Conservation (phyloP, 768 basidiomycete species). For the Lactarius trivialis region DNA sequence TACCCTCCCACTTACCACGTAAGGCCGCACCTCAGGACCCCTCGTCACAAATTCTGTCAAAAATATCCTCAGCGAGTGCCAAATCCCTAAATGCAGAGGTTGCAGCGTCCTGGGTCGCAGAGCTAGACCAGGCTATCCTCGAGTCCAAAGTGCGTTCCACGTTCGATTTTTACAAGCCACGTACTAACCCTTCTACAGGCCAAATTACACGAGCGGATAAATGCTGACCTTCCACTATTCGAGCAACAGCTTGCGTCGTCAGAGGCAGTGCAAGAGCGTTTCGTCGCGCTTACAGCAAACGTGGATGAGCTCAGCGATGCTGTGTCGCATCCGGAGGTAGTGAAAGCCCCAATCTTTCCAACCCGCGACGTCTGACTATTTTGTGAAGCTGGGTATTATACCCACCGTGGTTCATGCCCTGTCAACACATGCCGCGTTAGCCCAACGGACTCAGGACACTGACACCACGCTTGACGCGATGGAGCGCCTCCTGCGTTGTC, state of each 20-base stretch:
- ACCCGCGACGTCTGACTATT: constrained; percentile 19
- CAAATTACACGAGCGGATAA: constrained; percentile 68
- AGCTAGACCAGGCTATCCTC: constrained; percentile 65
- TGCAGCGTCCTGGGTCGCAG: constrained; percentile 62
- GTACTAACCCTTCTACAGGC: constrained; percentile 34
- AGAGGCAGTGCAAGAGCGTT: constrained; percentile 55
- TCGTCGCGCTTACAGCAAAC: constrained; percentile 43
- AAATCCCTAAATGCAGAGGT: constrained; percentile 53
- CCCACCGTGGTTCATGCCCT: constrained; percentile 51
- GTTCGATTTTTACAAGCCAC: not conserved
- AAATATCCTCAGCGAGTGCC: constrained; percentile 55
- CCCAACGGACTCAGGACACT: constrained; percentile 57
- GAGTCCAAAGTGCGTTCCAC: constrained; percentile 55
- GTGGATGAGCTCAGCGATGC: constrained; percentile 45
- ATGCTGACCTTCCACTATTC: constrained; percentile 55
- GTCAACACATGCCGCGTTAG: constrained; percentile 52
- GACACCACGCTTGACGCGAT: constrained; percentile 44
- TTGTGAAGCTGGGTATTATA: constrained; percentile 57
- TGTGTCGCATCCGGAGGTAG: constrained; percentile 58
- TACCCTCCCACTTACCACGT: constrained; percentile 69
- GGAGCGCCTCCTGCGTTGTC: constrained; percentile 49
- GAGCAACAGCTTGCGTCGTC: constrained; percentile 57
- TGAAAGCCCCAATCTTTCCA: constrained; percentile 7
- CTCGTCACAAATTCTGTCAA: constrained; percentile 63
- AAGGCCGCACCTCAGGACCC: constrained; percentile 54